Percentiles rank a stretch among this genome's conserved stretches.
phyloP scores from a whole-genome alignment of 768 basidiomycete genomes.

The Tricholoma hemisulphureum region DNA sequence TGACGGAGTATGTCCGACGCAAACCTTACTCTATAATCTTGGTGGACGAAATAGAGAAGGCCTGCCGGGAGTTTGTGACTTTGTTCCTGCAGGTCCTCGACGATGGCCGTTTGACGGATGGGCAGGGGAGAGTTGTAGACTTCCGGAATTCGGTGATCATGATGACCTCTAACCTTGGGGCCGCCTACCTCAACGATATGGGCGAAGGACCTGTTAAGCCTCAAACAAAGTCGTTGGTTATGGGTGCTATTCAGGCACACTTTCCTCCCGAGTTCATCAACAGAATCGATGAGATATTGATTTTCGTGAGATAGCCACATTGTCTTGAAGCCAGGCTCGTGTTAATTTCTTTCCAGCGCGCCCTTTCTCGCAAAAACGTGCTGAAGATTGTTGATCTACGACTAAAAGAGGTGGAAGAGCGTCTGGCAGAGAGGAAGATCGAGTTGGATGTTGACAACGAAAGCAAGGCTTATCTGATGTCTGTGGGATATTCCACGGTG shows the following conservation, averaged over 20 bases:
- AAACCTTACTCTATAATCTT: constrained; percentile 87
- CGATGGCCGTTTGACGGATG: constrained; percentile 89
- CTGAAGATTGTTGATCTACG: constrained; percentile 88
- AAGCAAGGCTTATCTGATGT: constrained; percentile 73
- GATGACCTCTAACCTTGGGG: constrained; percentile 92
- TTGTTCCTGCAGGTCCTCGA: constrained; percentile 78
- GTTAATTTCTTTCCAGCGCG: constrained; percentile 48
- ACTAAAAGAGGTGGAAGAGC: constrained; percentile 78
- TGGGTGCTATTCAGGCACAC: constrained; percentile 75
- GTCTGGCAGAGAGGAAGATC: constrained; percentile 80
- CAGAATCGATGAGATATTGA: constrained; percentile 81
- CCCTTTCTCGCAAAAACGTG: constrained; percentile 74
- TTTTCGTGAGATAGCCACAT: constrained; percentile 55
- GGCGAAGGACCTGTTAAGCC: constrained; percentile 65
- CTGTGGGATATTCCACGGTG: constrained; percentile 72
- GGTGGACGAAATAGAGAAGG: constrained; percentile 91
- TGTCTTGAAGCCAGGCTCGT: constrained; percentile 22
- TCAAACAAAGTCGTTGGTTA: constrained; percentile 63
- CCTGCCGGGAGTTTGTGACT: constrained; percentile 61
- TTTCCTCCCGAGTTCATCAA: constrained; percentile 95
- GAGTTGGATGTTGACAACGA: constrained; percentile 71
- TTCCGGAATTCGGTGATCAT: constrained; percentile 92
- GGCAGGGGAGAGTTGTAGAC: constrained; percentile 86
- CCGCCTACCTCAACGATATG: constrained; percentile 72
- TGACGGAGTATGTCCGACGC: constrained; percentile 90